Evolutionary conservation across 805 yeast species (phyloP).

Genomic region (Starmera pachycereana): DNA sequence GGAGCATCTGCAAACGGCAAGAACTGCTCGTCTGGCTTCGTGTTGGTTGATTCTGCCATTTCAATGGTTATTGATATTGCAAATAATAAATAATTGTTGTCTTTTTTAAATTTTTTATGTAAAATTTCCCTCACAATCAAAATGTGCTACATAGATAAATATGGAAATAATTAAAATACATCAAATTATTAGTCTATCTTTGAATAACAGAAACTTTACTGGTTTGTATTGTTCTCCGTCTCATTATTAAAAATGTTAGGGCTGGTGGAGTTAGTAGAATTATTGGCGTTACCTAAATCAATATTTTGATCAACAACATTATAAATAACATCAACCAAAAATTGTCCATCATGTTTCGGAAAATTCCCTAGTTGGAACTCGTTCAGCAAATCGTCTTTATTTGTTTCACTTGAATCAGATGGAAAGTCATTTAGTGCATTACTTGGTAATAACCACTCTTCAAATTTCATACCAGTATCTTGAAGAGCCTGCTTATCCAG

Average conservation of each 20-base stretch:
- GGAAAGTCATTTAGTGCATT: constrained; percentile 1
- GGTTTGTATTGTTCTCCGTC: no score
- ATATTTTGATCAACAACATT: constrained; percentile 7
- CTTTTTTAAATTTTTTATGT: background rate
- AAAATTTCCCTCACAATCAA: no score
- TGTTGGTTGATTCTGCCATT: background rate
- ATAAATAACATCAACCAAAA: constrained; percentile 15
- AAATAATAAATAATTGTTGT: background rate
- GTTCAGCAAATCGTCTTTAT: constrained; percentile 9
- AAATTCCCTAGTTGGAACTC: constrained; percentile 10
- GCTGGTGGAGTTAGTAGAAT: background rate
- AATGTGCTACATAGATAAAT: no score
- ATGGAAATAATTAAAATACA: no score
- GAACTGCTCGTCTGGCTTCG: constrained; percentile 3
- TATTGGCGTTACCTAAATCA: background rate
- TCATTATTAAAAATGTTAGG: no score
- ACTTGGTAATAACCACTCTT: constrained; percentile 17
- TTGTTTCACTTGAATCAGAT: background rate
- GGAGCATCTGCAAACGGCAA: constrained; percentile 81
- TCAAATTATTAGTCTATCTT: no score
- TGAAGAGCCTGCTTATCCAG: background rate
- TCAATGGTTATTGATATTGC: background rate
- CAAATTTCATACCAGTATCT: constrained; percentile 3
- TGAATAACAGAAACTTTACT: no score
- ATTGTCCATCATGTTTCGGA: constrained; percentile 8